Percentiles rank a stretch among this genome's conserved stretches.
phyloP scores from a whole-genome alignment of 1,284 basidiomycete species.

The Golubevia sp. region DNA sequence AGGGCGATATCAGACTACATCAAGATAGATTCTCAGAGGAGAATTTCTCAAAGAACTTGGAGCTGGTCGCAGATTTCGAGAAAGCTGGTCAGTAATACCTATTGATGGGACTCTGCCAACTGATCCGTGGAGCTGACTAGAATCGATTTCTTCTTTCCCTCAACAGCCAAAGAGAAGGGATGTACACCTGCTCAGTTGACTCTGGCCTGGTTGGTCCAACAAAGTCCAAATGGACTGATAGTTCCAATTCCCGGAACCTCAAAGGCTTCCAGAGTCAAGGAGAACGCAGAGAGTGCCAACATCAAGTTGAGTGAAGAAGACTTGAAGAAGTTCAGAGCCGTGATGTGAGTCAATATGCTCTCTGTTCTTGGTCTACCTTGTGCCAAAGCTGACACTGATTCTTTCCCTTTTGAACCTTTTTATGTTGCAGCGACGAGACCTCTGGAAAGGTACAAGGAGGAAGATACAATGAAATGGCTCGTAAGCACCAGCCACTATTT shows the following conservation, averaged over 20 bases:
- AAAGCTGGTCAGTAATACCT: slow-evolving; percentile 15
- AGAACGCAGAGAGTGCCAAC: slow-evolving; percentile 43
- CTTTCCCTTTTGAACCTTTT: no score
- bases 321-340: slow-evolving; percentile 25
- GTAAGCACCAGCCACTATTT: neutral
- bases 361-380: no score
- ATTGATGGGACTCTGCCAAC: no score
- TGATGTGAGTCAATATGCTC: no score
- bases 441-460: no score
- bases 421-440: no score
- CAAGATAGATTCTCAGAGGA: slow-evolving; percentile 63
- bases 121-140: no score
- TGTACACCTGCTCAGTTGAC: slow-evolving; percentile 68
- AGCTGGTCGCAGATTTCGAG: slow-evolving; percentile 66
- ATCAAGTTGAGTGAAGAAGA: slow-evolving; percentile 37
- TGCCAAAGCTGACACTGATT: no score
- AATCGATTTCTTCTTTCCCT: no score
- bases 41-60: slow-evolving; percentile 70
- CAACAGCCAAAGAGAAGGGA: slow-evolving; percentile 65
- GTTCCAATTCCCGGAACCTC: slow-evolving; percentile 66
- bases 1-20: slow-evolving; percentile 65
- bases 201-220: slow-evolving; percentile 68
- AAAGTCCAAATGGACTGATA: slow-evolving; percentile 67
- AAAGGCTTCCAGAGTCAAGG: slow-evolving; percentile 50
- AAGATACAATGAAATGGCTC: neutral